Evolutionary conservation across 2,329 filamentous ascomycete genomes (phyloP), one percentile per base, ranked within the genome.

Genomic region (Dactylellina sp.): DNA sequence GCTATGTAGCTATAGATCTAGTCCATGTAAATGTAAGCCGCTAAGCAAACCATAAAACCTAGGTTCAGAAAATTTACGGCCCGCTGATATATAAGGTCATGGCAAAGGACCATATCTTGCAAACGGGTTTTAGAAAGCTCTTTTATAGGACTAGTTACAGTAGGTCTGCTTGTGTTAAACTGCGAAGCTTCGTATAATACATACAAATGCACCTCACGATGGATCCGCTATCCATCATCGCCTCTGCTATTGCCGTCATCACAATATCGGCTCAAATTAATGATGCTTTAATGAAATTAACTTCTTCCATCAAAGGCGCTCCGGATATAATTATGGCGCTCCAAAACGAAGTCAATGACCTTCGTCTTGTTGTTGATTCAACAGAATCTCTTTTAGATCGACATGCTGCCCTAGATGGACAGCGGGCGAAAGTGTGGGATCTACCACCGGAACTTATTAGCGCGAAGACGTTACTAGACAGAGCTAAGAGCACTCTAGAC

Each of bases 171-270:
- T n/a, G n/a, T n/a, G n/a, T n/a, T n/a, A n/a, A n/a, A n/a, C n/a
- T n/a, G n/a, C n/a, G n/a, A n/a, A n/a, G n/a, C n/a, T 9, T 4
- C 28, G 9, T 32, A 9, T 32, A 32, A 32, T 32, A 32, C 28
- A 32, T 32, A 5, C 28, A 32, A 32, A 32, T 32, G 28, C 28
- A 32, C 5, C 28, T n/a, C n/a, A n/a, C n/a, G n/a, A 60, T 60
- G 56, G 56, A 62, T 22, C 44, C 57, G 14, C 46, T 62, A 18
- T 50, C 44, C 12, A 49, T 52, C 11, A 42, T 32, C 2, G 57
- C 57, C 1, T 52, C 44, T 6, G 7, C 42, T 2, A 42, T 62
- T 12, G 57, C 57, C 14, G 28, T 62, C 7, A 14, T 42, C 2
- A 62, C 57, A 14, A 20, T 32, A 32, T 14, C 46, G 12, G 32